phyloP scores from a whole-genome alignment of 2,329 filamentous ascomycete genomes.

The Colletotrichum sp. region DNA sequence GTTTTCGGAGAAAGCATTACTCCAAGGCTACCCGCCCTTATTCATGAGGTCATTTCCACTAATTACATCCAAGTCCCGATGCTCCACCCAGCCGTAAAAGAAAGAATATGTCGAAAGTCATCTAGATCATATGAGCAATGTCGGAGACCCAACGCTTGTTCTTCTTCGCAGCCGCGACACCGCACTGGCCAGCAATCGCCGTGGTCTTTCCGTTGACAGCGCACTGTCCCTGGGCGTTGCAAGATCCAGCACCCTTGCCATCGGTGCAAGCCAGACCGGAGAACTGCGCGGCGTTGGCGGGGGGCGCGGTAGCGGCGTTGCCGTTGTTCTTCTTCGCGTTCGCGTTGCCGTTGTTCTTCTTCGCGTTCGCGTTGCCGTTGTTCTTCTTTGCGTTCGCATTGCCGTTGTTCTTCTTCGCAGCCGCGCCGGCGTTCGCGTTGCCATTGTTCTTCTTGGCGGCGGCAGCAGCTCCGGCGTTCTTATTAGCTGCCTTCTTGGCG shows the following conservation, averaged over 20 bases:
- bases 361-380: not conserved
- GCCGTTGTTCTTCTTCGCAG: not conserved
- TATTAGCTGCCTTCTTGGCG: not conserved
- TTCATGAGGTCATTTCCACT: not conserved
- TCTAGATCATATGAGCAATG: not conserved
- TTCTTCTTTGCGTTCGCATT: not conserved
- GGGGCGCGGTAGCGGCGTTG: not conserved
- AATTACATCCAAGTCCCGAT: not conserved
- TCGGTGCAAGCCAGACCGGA: conserved; percentile 10
- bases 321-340: not conserved
- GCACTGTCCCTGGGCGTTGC: conserved; percentile 5
- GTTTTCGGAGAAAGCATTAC: not conserved
- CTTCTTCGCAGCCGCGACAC: conserved; percentile 5
- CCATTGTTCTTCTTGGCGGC: not conserved
- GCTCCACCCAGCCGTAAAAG: not conserved
- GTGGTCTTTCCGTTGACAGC: conserved; percentile 15
- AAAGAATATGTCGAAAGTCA: not conserved
- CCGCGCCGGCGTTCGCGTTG: not conserved
- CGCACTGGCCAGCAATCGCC: conserved; percentile 14
- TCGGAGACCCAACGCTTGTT: not conserved
- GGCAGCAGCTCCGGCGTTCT: not conserved
- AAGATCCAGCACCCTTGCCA: conserved; percentile 13
- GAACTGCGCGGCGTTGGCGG: not conserved
- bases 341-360: not conserved
- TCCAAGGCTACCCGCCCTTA: not conserved